Evolutionary conservation across 352 stramenopile species (phyloP).

Genomic region (Globisporangium okanoganense): DNA sequence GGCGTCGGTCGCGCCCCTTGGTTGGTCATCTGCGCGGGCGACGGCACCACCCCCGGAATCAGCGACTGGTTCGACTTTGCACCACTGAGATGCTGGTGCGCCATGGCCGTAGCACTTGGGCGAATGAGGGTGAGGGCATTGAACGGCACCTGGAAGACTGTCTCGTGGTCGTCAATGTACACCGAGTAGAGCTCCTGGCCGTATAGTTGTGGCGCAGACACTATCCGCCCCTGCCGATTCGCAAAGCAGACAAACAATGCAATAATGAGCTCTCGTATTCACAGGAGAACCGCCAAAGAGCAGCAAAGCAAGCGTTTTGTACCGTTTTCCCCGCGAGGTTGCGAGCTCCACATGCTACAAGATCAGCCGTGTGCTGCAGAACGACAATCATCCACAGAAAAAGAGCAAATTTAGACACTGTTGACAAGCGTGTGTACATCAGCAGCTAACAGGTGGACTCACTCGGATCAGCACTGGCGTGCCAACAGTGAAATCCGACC

Average conservation of each 20-base stretch:
- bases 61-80: constrained; percentile 36
- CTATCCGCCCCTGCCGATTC: constrained; percentile 44
- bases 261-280: neutral
- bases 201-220: constrained; percentile 70
- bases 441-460: constrained; percentile 5
- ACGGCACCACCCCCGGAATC: constrained; percentile 19
- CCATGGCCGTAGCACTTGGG: constrained; percentile 24
- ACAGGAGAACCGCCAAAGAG: neutral
- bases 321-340: constrained; percentile 72
- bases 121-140: constrained; percentile 65
- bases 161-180: constrained; percentile 81
- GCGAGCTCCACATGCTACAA: constrained; percentile 67
- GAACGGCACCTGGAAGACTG: constrained; percentile 78
- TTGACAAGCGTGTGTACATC: neutral
- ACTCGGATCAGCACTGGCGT: constrained; percentile 70
- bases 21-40: constrained; percentile 18
- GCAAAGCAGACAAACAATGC: neutral
- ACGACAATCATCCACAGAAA: neutral
- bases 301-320: neutral
- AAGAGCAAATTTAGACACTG: neutral
- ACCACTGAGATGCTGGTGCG: constrained; percentile 27
- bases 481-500: constrained; percentile 63
- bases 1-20: constrained; percentile 19
- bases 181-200: constrained; percentile 79
- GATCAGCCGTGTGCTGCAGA: constrained; percentile 57